Percentiles rank a stretch among this genome's conserved stretches.
Conservation (phyloP, 2,329 filamentous ascomycete genomes). For the Lachnellula arida region DNA sequence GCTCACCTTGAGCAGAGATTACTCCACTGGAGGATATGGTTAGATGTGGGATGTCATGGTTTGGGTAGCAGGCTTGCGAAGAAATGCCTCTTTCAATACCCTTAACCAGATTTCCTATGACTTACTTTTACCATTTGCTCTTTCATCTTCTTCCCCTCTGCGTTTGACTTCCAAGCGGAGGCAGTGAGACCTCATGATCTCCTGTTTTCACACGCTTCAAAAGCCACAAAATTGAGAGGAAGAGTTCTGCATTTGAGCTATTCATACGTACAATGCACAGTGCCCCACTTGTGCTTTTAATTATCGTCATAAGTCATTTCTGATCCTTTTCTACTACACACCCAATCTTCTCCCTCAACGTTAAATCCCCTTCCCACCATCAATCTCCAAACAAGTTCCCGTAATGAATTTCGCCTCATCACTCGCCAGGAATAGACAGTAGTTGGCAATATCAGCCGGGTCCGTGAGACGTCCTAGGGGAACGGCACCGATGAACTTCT, state of each 20-base stretch:
- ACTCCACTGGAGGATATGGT: neutral
- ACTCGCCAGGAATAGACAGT: slow-evolving; percentile 64
- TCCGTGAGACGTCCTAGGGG: slow-evolving; percentile 52
- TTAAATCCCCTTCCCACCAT: slow-evolving; percentile 45
- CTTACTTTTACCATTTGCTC: too few relatives aligned
- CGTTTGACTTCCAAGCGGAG: too few relatives aligned
- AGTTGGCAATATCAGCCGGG: slow-evolving; percentile 66
- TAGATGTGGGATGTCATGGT: neutral
- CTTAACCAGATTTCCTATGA: neutral
- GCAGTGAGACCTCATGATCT: too few relatives aligned
- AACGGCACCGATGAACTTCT: slow-evolving; percentile 49
- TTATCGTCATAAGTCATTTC: neutral
- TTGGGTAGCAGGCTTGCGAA: too few relatives aligned
- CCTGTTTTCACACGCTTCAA: too few relatives aligned
- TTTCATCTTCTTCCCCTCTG: too few relatives aligned
- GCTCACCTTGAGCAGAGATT: neutral
- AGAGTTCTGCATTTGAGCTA: too few relatives aligned
- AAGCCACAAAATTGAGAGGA: too few relatives aligned
- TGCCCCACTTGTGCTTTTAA: neutral
- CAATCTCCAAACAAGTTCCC: slow-evolving; percentile 64
- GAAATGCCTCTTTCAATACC: neutral
- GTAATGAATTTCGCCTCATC: slow-evolving; percentile 70
- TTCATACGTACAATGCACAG: too few relatives aligned
- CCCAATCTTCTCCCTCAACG: neutral
- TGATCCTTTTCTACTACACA: neutral